Evolutionary conservation across 1,284 basidiomycete species (phyloP), one percentile per base, ranked within the genome.

Genomic region (Trichosporon faecale): DNA sequence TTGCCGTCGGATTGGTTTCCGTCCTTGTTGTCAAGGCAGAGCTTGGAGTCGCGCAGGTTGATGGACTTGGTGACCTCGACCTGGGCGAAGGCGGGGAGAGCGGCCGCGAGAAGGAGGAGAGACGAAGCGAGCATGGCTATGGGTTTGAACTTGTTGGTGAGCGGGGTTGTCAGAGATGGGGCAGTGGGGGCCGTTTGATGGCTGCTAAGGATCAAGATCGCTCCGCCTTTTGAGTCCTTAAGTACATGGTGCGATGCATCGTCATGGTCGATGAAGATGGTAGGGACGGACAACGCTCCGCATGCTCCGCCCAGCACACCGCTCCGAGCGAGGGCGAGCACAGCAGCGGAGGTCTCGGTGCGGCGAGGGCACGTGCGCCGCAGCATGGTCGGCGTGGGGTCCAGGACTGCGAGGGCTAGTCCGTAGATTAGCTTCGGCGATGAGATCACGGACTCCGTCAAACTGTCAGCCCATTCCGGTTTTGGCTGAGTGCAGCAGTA

Each of bases 21-120:
- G 25, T 57, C 55, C 16, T 25, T 57, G 55, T 27, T 25, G 55
- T 57, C 55, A 25, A 57, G 55, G 55, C 55, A 57, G 61, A 44
- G 40, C 40, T 44, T 44, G 2, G 40, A 44, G 40, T 44, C 12
- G 5, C 27, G 55, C 11, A 25, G 55, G 14, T 57, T 16, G 55
- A 57, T 57, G 3, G 55, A 44, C 40, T 44, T 44, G 40, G 40
- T 44, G 16, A 44, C n/a, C 18, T n/a, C 40, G 16, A 44, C 18
- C 18, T 44, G 40, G 12, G 40, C 40, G 16, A 44, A 18, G 8
- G 40, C 40, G 16, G 40, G 40, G 40, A n/a, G 18, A 5, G 16
- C 18, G 4, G 16, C 40, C 18, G 40, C 40, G 40, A 44, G 40
- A 12, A n/a, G 4, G 18, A 44, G 16, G 18, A 44, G 16, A 44